These are phyloP conservation scores for Boletus sp. DNA, from an alignment of 768 basidiomycete species.

Conservation along the genomic window DNA sequence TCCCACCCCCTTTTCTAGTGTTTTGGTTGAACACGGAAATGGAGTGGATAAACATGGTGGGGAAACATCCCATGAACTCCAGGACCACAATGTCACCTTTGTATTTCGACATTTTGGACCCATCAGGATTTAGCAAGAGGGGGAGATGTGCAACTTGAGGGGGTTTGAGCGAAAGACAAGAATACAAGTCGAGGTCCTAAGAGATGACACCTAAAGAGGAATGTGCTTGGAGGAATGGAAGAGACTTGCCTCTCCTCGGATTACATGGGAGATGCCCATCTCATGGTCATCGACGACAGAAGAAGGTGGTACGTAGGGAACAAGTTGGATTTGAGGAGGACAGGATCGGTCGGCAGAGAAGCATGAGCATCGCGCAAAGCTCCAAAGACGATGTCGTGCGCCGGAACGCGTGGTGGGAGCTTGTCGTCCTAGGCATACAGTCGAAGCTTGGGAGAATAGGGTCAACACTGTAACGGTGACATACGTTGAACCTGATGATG, in stretches of 20 bases:
- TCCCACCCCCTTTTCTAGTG: slow-evolving; percentile 84
- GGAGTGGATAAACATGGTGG: background rate
- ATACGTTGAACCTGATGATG: slow-evolving; percentile 85
- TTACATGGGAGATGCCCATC: slow-evolving; percentile 94
- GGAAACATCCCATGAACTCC: slow-evolving; percentile 71
- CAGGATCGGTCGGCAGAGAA: slow-evolving; percentile 83
- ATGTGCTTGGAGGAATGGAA: background rate
- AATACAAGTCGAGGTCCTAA: slow-evolving; percentile 91
- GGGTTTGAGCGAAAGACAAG: slow-evolving; percentile 63
- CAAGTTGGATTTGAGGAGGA: slow-evolving; percentile 87
- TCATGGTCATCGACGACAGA: slow-evolving; percentile 96
- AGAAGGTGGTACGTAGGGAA: slow-evolving; percentile 96
- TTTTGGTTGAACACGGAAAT: background rate
- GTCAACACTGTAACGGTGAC: slow-evolving; percentile 16
- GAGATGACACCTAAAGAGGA: background rate
- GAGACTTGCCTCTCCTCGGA: slow-evolving; percentile 80
- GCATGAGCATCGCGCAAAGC: slow-evolving; percentile 68
- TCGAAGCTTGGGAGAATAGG: background rate
- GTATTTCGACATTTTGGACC: slow-evolving; percentile 93
- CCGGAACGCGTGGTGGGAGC: slow-evolving; percentile 48
- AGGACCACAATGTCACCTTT: slow-evolving; percentile 85
- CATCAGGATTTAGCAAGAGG: slow-evolving; percentile 84
- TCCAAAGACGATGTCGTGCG: slow-evolving; percentile 76
- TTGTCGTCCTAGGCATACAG: slow-evolving; percentile 51
- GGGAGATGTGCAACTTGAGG: slow-evolving; percentile 93